These are phyloP conservation scores for Celoporthe dispersa DNA, from an alignment of 2,329 filamentous ascomycete genomes.

Conservation along the genomic window DNA sequence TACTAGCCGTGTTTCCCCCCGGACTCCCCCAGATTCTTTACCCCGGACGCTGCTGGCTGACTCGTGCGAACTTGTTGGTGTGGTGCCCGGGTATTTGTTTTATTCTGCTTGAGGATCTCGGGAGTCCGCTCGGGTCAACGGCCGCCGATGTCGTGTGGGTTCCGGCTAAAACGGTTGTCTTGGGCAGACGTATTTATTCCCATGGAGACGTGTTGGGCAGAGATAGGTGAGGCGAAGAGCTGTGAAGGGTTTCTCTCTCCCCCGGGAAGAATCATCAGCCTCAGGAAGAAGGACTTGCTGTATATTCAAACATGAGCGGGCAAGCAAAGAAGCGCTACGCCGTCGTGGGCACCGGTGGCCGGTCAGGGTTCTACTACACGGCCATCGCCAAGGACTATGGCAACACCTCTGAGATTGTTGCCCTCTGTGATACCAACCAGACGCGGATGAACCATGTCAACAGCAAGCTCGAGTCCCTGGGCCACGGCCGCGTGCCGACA, in stretches of 20 bases:
- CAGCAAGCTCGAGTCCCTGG: constrained; percentile 49
- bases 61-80: background rate
- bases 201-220: background rate
- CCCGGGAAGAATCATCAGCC: background rate
- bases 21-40: background rate
- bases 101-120: constrained; percentile 9
- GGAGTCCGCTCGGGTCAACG: constrained; percentile 21
- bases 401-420: constrained; percentile 56
- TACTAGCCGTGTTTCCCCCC: background rate
- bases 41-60: background rate
- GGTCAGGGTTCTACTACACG: constrained; percentile 64
- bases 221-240: background rate
- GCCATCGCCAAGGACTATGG: constrained; percentile 59
- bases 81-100: background rate
- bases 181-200: background rate
- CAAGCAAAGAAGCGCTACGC: constrained; percentile 51
- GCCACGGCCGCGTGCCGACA: constrained; percentile 54
- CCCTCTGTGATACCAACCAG: constrained; percentile 63
- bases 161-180: constrained; percentile 4
- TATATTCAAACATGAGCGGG: background rate
- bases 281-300: background rate
- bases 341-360: constrained; percentile 62
- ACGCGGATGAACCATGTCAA: constrained; percentile 64
- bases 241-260: background rate
- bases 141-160: constrained; percentile 24